Evolutionary conservation across 805 yeast genomes (phyloP), one percentile per base, ranked within the genome.

Genomic region (Lipomyces kockii): DNA sequence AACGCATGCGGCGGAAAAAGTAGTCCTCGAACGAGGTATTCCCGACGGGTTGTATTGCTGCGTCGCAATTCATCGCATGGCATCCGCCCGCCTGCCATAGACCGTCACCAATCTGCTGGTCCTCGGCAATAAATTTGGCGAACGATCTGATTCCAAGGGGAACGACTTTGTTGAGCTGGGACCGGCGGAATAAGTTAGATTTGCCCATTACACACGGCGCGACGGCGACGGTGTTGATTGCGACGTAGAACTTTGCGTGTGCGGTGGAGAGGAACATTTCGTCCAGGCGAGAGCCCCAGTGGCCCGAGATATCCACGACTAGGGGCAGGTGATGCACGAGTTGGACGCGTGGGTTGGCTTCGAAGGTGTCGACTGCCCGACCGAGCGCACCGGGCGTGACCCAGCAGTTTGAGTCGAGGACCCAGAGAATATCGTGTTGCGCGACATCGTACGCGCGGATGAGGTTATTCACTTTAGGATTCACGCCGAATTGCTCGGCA

Each of bases 141-240:
- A 92, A 92, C 65, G 86, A 85, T 61, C 87, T 82, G 55, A 92
- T 81, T 0, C 94, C 90, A 43, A 79, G 78, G 20, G 72, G 68
- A 12, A 70, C 69, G 20, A 64, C 68, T 20, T 77, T 78, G 20
- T 79, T 75, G 32, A 91, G 78, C 63, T 85, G 89, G 0, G 90
- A 85, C 57, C 86, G 81, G 25, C 93, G 81, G 77, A 90, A 92
- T 61, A 92, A 72, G 74, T 92, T 92, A 8, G 95, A 89, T 75
- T 92, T 92, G 9, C 97, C 97, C 81, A 90, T 92, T 55, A 92
- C 95, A 78, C 97, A 92, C 0, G 97, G 96, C 0, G 97, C 97
- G 43, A 90, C 78, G 4, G 88, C 85, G 9, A 89, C 79, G 67
- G 87, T 86, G 76, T 92, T 92, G 74, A 92, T 86, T 39, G 91